Evolutionary conservation across 2,329 filamentous ascomycete species (phyloP), one percentile per base, ranked within the genome.

Genomic region (Fusarium foetens): DNA sequence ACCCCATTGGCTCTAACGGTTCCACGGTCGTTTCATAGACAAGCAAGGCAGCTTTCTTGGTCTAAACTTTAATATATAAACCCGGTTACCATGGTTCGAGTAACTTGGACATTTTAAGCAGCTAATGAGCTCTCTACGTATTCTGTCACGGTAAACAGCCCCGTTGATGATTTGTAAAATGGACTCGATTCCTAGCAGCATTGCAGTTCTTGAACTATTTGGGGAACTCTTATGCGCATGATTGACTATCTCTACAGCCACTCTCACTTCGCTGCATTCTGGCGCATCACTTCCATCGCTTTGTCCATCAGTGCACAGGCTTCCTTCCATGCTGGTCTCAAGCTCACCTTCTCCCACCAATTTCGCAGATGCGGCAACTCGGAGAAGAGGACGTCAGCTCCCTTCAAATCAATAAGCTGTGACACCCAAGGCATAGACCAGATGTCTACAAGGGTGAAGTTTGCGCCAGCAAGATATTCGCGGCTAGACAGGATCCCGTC

Each of bases 371-470:
- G n/a, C 0, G 46, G 46, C 4, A 49, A 10, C 11, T 49, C 29
- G 2, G n/a, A 11, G 12, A 49, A 33, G n/a, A 49, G 7, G 2
- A 3, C 1, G 0, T 49, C 46, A 23, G 11, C 2, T 3, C n/a
- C 29, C 11, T 33, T 49, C 11, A 49, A 2, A 5, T 33, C 46
- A 23, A 49, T 33, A 3, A 49, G 46, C 11, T 49, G 46, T 0
- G 46, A 33, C 0, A 49, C 16, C 46, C 29, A 49, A 0, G 46
- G 46, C 46, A 49, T 49, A 0, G 29, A 14, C 46, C 46, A 49
- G 2, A 49, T 33, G 0, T 49, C 46, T 0, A 10, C 45, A 1
- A 23, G 11, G 0, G 29, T 33, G 1, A 49, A 49, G 0, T 3
- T 0, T 23, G 8, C 11, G n/a, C 46, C 46, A 1, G 16, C 29